Base-by-base conservation (phyloP, 2,329 filamentous ascomycete genomes). In the Aspergillus brunneoviolaceus region DNA sequence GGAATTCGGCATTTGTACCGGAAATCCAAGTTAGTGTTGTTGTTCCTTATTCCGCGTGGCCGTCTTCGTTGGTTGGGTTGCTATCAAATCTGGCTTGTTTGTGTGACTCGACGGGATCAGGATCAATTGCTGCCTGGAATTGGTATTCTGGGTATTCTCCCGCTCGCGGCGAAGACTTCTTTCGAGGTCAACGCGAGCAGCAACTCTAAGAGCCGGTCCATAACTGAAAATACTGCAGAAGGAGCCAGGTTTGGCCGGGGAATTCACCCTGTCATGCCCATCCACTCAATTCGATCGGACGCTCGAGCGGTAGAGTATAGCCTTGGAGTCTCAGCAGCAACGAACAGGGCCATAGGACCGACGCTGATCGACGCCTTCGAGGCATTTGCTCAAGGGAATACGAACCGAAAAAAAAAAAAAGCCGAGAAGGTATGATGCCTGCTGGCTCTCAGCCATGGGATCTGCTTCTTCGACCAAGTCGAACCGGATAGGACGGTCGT, bases 401-500 rank as follows among this genome's bases (percentile, higher is more conserved):
- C 27, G 31, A 31, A 19, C 47, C 23, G 23, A 16, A 55, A 55
- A 55, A 19, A 55, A 55, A 19, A 19, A 55, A 47, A 31, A 55
- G 25, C 53, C 53, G 53, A 55, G 27, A 49, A 33, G 19, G 27
- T 55, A 49, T 55, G 53, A 14, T 21, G 53, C 45, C 45, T 49
- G 42, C 29, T 49, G 53, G 45, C 33, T 11, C 11, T 42, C 53
- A 55, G 42, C 23, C 53, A 55, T n/a, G 27, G 35, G 19, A 35
- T 33, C 42, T n/a, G 42, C 27, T 47, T 29, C 29, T 10, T 47
- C 7, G 45, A 55, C 33, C 5, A 5, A 29, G 27, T 33, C 25
- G n/a, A 49, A 29, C 31, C 33, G 53, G 29, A 55, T 45, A 55
- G 53, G 53, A 29, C 45, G 11, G 42, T 23, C 53, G 53, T 55